Evolutionary conservation across 768 basidiomycete genomes (phyloP), one percentile per base, ranked within the genome.

Genomic region (Russula abietina): DNA sequence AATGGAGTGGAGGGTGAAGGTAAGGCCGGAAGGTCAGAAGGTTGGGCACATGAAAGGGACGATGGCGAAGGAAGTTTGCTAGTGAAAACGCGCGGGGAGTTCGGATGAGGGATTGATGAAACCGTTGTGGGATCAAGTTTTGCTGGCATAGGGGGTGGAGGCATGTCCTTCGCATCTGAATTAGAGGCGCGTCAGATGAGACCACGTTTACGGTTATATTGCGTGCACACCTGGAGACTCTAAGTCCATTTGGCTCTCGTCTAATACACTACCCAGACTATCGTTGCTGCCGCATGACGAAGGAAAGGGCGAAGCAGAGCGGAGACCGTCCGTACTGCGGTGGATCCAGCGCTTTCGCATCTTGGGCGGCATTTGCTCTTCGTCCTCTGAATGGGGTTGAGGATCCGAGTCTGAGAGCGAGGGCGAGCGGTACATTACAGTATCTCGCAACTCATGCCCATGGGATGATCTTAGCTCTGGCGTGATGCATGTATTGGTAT

Each of bases 101-200:
- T 48, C n/a, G 50, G 41, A 32, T 16, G 59, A 1, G 66, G 53
- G 33, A 65, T 65, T 53, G 74, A 73, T 22, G 72, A 72, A 33
- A 75, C 62, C 4, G 75, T 74, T 33, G 78, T 77, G 5, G 77
- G 75, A 61, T 81, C 77, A 28, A 77, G 68, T 12, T 75, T 71
- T 19, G 77, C 76, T 6, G 81, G 80, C 70, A 82, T 75, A 0
- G 79, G 79, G 24, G 81, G 80, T 7, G 82, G 82, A 5, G 82
- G 81, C 83, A 80, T 79, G 17, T 73, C 74, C 24, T 69, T 70
- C 0, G 71, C 66, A 59, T 77, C 80, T 81, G 57, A 0, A 17
- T 11, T 24, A 38, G 17, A 26, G 26, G 38, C 22, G 14, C 3
- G 28, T 64, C 46, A 64, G 57, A 36, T 2, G 38, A 28, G 45